phyloP scores from a whole-genome alignment of 345 rosid genomes.

The Excoecaria cochinchinensis region DNA sequence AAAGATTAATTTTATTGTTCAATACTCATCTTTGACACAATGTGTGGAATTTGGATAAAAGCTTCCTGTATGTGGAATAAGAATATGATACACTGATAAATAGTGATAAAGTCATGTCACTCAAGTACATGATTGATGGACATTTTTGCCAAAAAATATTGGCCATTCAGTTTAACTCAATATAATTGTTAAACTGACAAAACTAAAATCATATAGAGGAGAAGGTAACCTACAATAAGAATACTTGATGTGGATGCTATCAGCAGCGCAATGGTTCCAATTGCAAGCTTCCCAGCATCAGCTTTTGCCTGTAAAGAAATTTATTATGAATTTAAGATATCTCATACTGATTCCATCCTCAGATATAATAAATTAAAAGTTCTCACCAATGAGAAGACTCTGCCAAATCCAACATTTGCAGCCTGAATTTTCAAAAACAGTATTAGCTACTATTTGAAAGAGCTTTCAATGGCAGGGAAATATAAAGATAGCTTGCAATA shows the following conservation, averaged over 20 bases:
- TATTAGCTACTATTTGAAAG: slow-evolving; percentile 7
- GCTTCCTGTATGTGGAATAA: neutral
- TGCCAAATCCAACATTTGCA: slow-evolving; percentile 67
- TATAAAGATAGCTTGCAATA: slow-evolving; percentile 4
- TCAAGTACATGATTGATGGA: neutral
- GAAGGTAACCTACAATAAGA: slow-evolving; percentile 50
- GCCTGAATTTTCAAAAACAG: slow-evolving; percentile 47
- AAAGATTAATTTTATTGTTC: neutral
- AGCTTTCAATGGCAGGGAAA: slow-evolving; percentile 5
- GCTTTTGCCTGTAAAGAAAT: slow-evolving; percentile 61
- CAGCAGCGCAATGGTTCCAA: slow-evolving; percentile 73
- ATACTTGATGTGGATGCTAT: slow-evolving; percentile 69
- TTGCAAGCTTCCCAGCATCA: slow-evolving; percentile 66
- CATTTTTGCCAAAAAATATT: neutral
- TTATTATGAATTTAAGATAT: neutral
- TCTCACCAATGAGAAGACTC: slow-evolving; percentile 73
- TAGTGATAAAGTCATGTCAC: neutral
- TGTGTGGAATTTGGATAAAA: neutral
- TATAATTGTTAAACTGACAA: neutral
- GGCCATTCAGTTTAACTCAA: neutral
- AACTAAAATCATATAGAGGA: neutral
- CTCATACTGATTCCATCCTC: neutral
- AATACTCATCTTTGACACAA: too few species aligned
- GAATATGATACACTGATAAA: too few species aligned
- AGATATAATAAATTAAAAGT: neutral